Percentiles rank a stretch among this genome's conserved stretches.
Conservation (phyloP, 345 rosid genomes). For the Syzygium oleosum region DNA sequence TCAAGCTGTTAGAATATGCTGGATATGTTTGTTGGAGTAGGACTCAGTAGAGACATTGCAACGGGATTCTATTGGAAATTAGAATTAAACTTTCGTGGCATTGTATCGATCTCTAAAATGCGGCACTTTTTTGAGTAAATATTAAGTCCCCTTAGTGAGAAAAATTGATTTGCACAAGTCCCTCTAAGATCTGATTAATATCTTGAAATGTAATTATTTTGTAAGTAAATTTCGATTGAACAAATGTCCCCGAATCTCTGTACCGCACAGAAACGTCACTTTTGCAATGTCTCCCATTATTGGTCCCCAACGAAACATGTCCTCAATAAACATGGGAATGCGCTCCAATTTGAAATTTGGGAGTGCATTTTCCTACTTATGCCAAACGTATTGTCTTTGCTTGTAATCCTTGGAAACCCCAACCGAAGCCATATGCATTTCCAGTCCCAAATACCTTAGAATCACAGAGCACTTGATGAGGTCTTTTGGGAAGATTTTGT, state of each 20-base stretch:
- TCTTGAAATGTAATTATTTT: not conserved
- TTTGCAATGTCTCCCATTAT: not conserved
- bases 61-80: not conserved
- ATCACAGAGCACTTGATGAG: constrained; percentile 29
- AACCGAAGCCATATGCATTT: not conserved
- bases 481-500: constrained; percentile 63
- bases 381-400: not conserved
- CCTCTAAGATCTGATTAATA: not conserved
- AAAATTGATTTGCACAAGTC: not conserved
- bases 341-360: not conserved
- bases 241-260: not conserved
- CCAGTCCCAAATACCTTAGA: not conserved
- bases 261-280: not conserved
- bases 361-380: not conserved
- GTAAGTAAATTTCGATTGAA: not conserved
- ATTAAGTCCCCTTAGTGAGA: too few species aligned
- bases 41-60: not conserved
- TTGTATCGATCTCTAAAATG: fast-evolving
- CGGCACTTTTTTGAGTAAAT: not conserved
- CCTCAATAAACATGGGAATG: too few species aligned
- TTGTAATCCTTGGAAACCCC: not conserved
- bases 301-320: not conserved
- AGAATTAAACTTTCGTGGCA: not conserved
- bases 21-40: not conserved
- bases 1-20: not conserved